phyloP scores from a whole-genome alignment of 1,284 basidiomycete genomes.

The Crocinoboletus sp. region DNA sequence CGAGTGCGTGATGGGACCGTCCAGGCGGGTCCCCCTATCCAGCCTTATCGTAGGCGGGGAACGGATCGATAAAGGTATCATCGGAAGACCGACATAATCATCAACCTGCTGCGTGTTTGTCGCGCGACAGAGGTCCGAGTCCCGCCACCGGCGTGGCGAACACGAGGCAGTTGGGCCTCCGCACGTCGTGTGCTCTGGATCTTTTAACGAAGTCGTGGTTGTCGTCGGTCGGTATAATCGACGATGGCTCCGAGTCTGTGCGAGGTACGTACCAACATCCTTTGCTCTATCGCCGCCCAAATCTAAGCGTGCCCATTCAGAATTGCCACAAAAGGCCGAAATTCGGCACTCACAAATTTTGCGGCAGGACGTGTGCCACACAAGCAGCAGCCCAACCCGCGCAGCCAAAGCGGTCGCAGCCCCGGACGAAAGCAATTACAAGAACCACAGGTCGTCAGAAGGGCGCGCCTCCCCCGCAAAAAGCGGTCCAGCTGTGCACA shows the following conservation, averaged over 20 bases:
- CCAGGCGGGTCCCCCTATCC: not conserved
- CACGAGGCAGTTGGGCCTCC: slow-evolving; percentile 23
- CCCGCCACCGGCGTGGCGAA: slow-evolving; percentile 19
- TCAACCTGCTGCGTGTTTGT: slow-evolving; percentile 4
- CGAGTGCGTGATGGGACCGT: not conserved
- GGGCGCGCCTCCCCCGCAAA: slow-evolving; percentile 16
- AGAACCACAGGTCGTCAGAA: slow-evolving; percentile 15
- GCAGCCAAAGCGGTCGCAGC: slow-evolving; percentile 13
- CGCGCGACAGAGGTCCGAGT: slow-evolving; percentile 6
- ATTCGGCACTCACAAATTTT: slow-evolving; percentile 48
- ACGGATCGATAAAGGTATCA: slow-evolving; percentile 10
- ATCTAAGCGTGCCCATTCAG: slow-evolving; percentile 30
- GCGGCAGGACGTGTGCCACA: slow-evolving; percentile 55
- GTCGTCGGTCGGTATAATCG: slow-evolving; percentile 13
- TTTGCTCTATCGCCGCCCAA: not conserved
- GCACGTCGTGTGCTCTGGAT: slow-evolving; percentile 8
- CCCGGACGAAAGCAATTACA: slow-evolving; percentile 11
- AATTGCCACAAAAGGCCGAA: slow-evolving; percentile 54
- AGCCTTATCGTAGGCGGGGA: slow-evolving; percentile 19
- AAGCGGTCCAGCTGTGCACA: slow-evolving; percentile 19
- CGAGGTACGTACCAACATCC: slow-evolving; percentile 22
- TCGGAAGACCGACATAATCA: slow-evolving; percentile 4
- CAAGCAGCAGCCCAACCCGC: slow-evolving; percentile 33
- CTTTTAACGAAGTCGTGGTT: slow-evolving; percentile 8
- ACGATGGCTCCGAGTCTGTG: slow-evolving; percentile 27